Conservation (phyloP, 371 early-diverging fungal genomes). For the Mortierella sp. region DNA sequence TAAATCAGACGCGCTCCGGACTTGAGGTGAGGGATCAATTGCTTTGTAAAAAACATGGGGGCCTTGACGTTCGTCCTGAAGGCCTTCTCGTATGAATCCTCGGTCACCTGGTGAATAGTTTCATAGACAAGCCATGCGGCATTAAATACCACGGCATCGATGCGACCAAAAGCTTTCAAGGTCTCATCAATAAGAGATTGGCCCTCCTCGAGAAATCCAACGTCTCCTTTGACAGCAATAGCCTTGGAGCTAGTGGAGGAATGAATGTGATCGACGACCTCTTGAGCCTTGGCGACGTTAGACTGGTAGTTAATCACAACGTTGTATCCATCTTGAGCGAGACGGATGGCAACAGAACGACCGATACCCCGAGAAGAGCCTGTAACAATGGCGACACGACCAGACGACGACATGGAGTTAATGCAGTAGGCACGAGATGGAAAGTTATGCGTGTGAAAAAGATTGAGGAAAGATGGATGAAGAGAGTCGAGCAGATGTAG, state of each 20-base stretch:
- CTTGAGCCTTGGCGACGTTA: conserved; percentile 22
- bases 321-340: conserved; percentile 33
- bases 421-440: not conserved
- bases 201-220: conserved; percentile 26
- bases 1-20: conserved; percentile 23
- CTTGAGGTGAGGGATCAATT: conserved; percentile 23
- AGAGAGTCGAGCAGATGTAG: too few species aligned
- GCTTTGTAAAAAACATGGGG: conserved; percentile 44
- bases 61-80: conserved; percentile 48
- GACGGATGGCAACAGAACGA: conserved; percentile 29
- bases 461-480: not conserved
- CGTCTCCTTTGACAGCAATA: conserved; percentile 48
- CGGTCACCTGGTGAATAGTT: conserved; percentile 23
- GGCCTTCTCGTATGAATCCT: conserved; percentile 36
- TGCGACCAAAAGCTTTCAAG: conserved; percentile 32
- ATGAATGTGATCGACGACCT: conserved; percentile 36
- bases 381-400: conserved; percentile 38
- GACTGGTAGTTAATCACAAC: conserved; percentile 38
- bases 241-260: conserved; percentile 23
- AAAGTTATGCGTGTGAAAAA: not conserved
- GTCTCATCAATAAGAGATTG: conserved; percentile 28
- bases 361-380: conserved; percentile 45
- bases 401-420: conserved; percentile 7
- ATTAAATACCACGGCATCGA: conserved; percentile 49
- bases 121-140: conserved; percentile 44